phyloP scores from a whole-genome alignment of 306 rosid species.

The Carpinus viminea region DNA sequence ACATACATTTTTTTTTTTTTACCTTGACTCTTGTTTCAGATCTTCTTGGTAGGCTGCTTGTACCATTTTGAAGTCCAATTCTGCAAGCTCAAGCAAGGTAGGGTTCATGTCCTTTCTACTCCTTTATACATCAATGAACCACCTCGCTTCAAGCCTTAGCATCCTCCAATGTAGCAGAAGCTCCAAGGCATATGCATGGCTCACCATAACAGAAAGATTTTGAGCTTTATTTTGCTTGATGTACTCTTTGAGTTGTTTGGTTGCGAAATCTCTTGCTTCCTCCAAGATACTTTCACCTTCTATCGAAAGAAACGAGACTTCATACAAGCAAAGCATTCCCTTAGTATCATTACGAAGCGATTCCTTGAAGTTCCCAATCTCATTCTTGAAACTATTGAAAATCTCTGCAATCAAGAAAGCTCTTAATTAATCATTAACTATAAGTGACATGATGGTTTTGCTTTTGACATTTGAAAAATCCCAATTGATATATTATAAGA shows the following conservation, averaged over 20 bases:
- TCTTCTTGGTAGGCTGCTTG: conserved; percentile 20
- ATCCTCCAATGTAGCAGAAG: conserved; percentile 44
- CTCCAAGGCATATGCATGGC: conserved; percentile 39
- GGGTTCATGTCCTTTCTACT: conserved; percentile 4
- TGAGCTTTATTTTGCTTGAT: background rate
- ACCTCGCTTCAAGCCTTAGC: conserved; percentile 19
- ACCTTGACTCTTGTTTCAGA: conserved; percentile 11
- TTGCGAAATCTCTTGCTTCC: conserved; percentile 25
- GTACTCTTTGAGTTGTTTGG: conserved; percentile 6
- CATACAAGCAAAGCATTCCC: conserved; percentile 35
- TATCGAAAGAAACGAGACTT: conserved; percentile 30
- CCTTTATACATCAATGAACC: conserved; percentile 29
- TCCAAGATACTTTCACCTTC: conserved; percentile 35
- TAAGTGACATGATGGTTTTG: no score
- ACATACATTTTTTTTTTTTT: background rate
- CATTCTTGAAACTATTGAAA: conserved; percentile 25
- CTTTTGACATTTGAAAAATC: no score
- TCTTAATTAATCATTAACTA: no score
- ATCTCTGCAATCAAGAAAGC: conserved; percentile 8
- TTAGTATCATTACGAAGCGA: background rate
- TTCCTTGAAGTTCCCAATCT: conserved; percentile 6
- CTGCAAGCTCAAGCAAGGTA: conserved; percentile 4
- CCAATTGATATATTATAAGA: no score
- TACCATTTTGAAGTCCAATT: conserved; percentile 14
- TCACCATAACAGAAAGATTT: background rate